phyloP scores from a whole-genome alignment of 352 stramenopile species.

The Phytopythium cucurbitacearum region DNA sequence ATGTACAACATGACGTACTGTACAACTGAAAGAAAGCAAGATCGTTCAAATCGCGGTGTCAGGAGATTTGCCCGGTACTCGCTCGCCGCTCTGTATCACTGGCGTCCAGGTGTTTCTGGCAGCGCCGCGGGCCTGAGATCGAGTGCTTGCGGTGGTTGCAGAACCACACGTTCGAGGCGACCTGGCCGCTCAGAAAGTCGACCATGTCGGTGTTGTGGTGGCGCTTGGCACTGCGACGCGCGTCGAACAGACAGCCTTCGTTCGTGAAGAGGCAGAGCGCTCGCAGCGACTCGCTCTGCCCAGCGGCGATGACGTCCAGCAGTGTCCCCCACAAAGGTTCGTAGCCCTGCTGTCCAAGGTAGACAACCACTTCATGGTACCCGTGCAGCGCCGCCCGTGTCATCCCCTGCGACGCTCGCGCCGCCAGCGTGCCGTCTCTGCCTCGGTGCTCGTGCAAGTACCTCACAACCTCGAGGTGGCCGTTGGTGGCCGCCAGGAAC shows the following conservation, averaged over 20 bases:
- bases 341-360: constrained; percentile 16
- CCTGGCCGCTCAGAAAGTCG: constrained; percentile 14
- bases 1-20: no score
- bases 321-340: constrained; percentile 21
- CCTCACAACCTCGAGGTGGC: constrained; percentile 39
- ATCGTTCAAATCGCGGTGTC: no score
- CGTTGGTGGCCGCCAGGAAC: constrained; percentile 47
- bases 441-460: constrained; percentile 34
- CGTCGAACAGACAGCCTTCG: constrained; percentile 27
- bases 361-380: constrained; percentile 17
- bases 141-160: constrained; percentile 21
- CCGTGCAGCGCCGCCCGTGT: constrained; percentile 21
- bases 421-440: constrained; percentile 8
- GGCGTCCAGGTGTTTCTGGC: constrained; percentile 8
- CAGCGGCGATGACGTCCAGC: constrained; percentile 21
- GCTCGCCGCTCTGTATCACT: background rate
- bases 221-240: constrained; percentile 17
- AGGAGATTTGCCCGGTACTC: no score
- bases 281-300: constrained; percentile 17
- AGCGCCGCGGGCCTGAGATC: constrained; percentile 14
- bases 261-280: constrained; percentile 23
- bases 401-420: constrained; percentile 23
- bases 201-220: constrained; percentile 15
- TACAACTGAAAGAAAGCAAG: no score
- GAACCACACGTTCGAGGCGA: constrained; percentile 16